A percentile compares a stretch with the other conserved stretches of the same genome.
Evolutionary conservation across 345 rosid species (phyloP).

Genomic region (Gossypium herbaceum): DNA sequence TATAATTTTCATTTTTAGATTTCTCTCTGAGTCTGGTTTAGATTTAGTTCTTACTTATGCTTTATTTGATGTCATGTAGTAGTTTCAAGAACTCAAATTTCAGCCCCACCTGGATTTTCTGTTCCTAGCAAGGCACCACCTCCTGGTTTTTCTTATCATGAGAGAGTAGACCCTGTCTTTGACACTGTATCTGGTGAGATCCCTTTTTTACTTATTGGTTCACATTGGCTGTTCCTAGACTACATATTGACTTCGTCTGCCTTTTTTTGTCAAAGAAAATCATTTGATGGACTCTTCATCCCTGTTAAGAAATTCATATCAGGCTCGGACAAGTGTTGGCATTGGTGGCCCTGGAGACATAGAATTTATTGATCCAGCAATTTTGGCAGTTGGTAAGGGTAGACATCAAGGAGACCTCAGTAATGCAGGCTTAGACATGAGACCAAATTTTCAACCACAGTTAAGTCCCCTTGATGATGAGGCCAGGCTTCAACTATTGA

Average conservation of each 20-base stretch:
- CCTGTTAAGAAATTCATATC: conserved; percentile 46
- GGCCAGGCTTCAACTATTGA: conserved; percentile 54
- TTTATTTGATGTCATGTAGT: conserved; percentile 18
- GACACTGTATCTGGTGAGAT: conserved; percentile 51
- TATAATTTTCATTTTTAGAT: background rate
- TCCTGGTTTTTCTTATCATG: conserved; percentile 79
- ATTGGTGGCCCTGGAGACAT: conserved; percentile 45
- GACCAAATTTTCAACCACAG: conserved; percentile 47
- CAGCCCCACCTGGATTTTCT: conserved; percentile 88
- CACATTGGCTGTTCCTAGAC: background rate
- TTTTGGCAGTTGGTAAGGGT: conserved; percentile 90
- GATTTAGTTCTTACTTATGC: background rate
- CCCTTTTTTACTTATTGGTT: background rate
- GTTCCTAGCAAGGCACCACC: conserved; percentile 80
- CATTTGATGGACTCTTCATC: conserved; percentile 47
- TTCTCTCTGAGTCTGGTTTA: background rate
- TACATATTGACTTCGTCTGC: background rate
- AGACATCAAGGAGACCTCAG: conserved; percentile 50
- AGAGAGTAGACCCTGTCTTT: conserved; percentile 44
- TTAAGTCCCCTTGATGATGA: conserved; percentile 52
- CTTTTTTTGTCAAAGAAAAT: conserved; percentile 36
- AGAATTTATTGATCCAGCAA: conserved; percentile 91
- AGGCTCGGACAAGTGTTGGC: conserved; percentile 37
- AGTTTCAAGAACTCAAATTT: conserved; percentile 62
- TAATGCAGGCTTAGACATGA: conserved; percentile 51